Percentiles rank a stretch among this genome's conserved stretches.
phyloP scores from a whole-genome alignment of 116 monocot species.

The Cymodocea nodosa region DNA sequence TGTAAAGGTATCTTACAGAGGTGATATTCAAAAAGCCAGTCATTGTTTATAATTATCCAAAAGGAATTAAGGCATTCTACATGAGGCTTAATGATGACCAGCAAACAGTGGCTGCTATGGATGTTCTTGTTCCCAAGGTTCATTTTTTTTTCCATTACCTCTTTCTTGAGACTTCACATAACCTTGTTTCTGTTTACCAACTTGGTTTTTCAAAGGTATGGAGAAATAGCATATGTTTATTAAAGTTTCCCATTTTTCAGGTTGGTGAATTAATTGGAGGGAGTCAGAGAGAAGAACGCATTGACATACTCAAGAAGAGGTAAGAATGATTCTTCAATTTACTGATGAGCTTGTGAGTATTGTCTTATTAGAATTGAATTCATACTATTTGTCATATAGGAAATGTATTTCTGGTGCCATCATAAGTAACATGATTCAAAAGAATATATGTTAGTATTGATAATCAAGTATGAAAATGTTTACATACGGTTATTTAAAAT shows the following conservation, averaged over 20 bases:
- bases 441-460: too few species aligned
- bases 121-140: constrained; percentile 93
- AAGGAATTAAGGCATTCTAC: constrained; percentile 85
- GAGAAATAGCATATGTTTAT: background rate
- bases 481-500: too few species aligned
- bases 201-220: background rate
- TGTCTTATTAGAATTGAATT: too few species aligned
- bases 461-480: too few species aligned
- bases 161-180: too few species aligned
- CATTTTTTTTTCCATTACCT: background rate
- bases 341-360: too few species aligned
- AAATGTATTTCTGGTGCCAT: too few species aligned
- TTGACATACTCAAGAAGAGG: constrained; percentile 64
- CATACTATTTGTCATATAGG: too few species aligned
- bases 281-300: constrained; percentile 91
- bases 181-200: background rate
- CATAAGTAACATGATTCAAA: too few species aligned
- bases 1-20: constrained; percentile 73
- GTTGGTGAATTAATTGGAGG: constrained; percentile 96
- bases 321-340: constrained; percentile 6
- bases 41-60: constrained; percentile 89
- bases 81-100: constrained; percentile 86
- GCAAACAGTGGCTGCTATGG: constrained; percentile 86
- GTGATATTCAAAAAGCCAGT: constrained; percentile 79
- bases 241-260: constrained; percentile 17